phyloP scores from a whole-genome alignment of 2,329 filamentous ascomycete genomes.

The Paecilomyces fulvus region DNA sequence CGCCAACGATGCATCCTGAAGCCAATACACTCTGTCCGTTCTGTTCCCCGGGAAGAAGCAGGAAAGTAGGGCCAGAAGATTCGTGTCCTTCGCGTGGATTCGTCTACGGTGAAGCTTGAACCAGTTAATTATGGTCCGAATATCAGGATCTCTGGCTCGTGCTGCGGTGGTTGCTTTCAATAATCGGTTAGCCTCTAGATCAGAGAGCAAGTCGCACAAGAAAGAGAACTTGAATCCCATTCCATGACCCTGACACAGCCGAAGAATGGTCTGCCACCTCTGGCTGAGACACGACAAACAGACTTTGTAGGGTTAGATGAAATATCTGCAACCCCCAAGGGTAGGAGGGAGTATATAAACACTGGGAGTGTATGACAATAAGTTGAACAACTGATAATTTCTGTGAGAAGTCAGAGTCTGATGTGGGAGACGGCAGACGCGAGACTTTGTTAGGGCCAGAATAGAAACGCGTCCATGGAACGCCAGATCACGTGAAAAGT shows the following conservation, averaged over 20 bases:
- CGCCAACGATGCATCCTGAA: conserved; percentile 55
- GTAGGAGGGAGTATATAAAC: not conserved
- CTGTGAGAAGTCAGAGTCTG: not conserved
- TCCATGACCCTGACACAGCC: conserved; percentile 1
- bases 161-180: conserved; percentile 24
- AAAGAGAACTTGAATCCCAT: conserved; percentile 53
- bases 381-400: not conserved
- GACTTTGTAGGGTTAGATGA: not conserved
- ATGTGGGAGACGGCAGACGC: not conserved
- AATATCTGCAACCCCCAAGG: not conserved
- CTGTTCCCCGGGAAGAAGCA: conserved; percentile 67
- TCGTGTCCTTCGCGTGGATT: conserved; percentile 50
- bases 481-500: conserved; percentile 24
- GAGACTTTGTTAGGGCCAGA: not conserved
- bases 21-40: conserved; percentile 67
- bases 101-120: conserved; percentile 54
- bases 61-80: conserved; percentile 60
- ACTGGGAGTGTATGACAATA: not conserved
- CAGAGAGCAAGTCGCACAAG: conserved; percentile 66
- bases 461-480: conserved; percentile 18
- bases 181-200: conserved; percentile 47
- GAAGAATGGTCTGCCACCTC: not conserved
- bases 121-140: conserved; percentile 54
- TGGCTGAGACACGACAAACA: not conserved
- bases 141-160: conserved; percentile 23